Evolutionary conservation across 2,329 filamentous ascomycete species (phyloP).

Genomic region (Scleromitrula shiraiana): DNA sequence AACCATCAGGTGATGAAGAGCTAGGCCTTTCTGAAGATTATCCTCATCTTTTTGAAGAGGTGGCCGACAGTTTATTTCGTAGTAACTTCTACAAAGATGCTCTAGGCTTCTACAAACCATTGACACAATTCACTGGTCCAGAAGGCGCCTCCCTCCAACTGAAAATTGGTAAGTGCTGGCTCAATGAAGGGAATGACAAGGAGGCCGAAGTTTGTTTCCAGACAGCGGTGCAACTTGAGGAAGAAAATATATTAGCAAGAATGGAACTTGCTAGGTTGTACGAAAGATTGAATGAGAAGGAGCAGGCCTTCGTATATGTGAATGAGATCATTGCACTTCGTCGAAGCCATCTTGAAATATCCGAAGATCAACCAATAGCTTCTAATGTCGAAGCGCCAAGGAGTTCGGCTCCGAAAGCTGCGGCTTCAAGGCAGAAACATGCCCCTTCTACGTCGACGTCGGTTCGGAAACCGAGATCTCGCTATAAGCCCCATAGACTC

Average conservation of each 20-base stretch:
- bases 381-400: conserved; percentile 8
- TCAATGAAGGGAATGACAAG: conserved; percentile 51
- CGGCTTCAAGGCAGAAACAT: background rate
- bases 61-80: conserved; percentile 49
- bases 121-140: conserved; percentile 41
- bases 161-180: conserved; percentile 55
- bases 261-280: conserved; percentile 79
- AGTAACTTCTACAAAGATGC: conserved; percentile 45
- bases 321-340: conserved; percentile 58
- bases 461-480: background rate
- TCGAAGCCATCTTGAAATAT: conserved; percentile 40
- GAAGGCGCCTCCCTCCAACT: conserved; percentile 37
- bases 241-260: conserved; percentile 66
- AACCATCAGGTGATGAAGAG: conserved; percentile 47
- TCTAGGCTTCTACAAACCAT: conserved; percentile 47
- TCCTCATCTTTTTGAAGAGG: conserved; percentile 71
- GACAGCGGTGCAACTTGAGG: conserved; percentile 63
- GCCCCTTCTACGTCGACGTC: background rate
- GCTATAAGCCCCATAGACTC: conserved; percentile 8
- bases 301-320: conserved; percentile 69
- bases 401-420: background rate
- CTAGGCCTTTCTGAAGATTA: conserved; percentile 53
- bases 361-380: conserved; percentile 18
- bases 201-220: conserved; percentile 74
- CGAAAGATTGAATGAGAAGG: conserved; percentile 62